These are phyloP conservation scores for Calendula officinalis DNA, from an alignment of 129 eudicot species.

Conservation along the genomic window DNA sequence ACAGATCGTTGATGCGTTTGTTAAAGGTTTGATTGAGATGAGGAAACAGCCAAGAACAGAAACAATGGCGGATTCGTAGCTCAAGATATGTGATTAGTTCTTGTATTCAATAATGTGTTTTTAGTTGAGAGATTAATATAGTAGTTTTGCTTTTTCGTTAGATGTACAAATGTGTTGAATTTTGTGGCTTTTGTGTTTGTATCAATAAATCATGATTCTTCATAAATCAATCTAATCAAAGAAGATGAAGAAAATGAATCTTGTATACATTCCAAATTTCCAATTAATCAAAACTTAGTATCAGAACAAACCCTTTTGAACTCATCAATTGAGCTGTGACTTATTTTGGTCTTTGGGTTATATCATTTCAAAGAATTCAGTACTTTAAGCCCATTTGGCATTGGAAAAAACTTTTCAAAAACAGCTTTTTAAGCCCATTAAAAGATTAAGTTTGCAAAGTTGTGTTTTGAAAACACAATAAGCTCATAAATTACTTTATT, in stretches of 20 bases:
- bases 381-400: too few species aligned
- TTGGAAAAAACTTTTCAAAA: too few species aligned
- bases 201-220: not conserved
- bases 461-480: too few species aligned
- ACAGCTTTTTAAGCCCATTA: too few species aligned
- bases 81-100: conserved; percentile 17
- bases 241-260: not conserved
- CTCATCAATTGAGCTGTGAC: not conserved
- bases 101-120: conserved; percentile 25
- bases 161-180: conserved; percentile 20
- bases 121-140: conserved; percentile 26
- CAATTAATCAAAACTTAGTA: not conserved
- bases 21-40: conserved; percentile 56
- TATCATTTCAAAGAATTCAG: too few species aligned
- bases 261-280: not conserved
- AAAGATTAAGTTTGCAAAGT: too few species aligned
- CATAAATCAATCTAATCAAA: not conserved
- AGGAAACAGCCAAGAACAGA: conserved; percentile 33
- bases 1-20: conserved; percentile 72
- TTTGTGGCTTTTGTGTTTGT: not conserved
- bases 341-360: too few species aligned
- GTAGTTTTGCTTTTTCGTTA: conserved; percentile 7
- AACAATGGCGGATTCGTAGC: conserved; percentile 27
- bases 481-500: too few species aligned
- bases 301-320: not conserved